A percentile compares a stretch with the other conserved stretches of the same genome.
These are phyloP conservation scores for Triticum timopheevii DNA, from an alignment of 176 grass and related monocot genomes.

Conservation along the genomic window DNA sequence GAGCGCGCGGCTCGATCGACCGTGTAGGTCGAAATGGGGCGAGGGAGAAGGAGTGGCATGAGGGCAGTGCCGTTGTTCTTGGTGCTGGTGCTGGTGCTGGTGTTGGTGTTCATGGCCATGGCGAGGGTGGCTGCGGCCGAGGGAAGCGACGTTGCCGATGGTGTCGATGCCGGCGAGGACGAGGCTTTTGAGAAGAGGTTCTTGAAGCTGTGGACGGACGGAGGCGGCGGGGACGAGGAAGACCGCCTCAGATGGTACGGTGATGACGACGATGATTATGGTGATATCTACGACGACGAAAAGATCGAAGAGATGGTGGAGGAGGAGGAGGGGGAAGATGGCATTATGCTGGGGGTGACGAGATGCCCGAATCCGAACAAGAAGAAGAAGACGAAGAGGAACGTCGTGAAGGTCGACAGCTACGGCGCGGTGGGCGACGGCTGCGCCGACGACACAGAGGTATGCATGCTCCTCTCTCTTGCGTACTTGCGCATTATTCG, in stretches of 20 bases:
- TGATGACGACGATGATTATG: neutral
- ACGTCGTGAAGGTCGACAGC: constrained; percentile 77
- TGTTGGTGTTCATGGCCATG: neutral
- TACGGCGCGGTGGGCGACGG: constrained; percentile 78
- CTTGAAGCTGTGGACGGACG: constrained; percentile 20
- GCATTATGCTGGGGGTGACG: neutral
- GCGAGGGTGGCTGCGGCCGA: neutral
- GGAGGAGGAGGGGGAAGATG: neutral
- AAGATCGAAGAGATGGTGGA: too few relatives aligned
- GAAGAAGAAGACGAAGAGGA: constrained; percentile 21
- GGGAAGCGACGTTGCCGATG: neutral
- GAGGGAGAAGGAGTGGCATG: neutral
- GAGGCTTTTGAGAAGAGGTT: neutral
- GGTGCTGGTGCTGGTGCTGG: neutral
- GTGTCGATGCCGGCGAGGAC: neutral
- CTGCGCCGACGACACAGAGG: constrained; percentile 75
- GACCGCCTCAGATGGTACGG: neutral
- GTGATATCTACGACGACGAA: too few relatives aligned
- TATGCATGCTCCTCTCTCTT: too few relatives aligned
- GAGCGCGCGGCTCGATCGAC: neutral
- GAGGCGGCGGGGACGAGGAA: neutral
- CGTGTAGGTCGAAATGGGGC: constrained; percentile 28
- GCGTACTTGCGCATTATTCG: too few relatives aligned
- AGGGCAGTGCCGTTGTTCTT: neutral
- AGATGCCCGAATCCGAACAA: neutral